A percentile compares a stretch with the other conserved stretches of the same genome.
These are phyloP conservation scores for Macrolepiota albuminosa DNA, from an alignment of 768 basidiomycete genomes.

Conservation along the genomic window DNA sequence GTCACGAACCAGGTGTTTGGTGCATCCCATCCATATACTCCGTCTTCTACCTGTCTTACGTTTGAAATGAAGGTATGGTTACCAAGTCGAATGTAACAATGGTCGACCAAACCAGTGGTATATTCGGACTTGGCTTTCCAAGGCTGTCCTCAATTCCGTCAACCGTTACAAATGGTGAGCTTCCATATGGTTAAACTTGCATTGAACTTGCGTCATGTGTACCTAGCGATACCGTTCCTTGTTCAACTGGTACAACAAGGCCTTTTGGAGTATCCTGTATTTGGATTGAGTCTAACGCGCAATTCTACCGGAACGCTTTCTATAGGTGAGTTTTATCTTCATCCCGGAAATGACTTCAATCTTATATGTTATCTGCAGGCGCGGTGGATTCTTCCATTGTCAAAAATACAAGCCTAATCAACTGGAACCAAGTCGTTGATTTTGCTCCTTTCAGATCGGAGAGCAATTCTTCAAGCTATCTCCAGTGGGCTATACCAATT, in stretches of 20 bases:
- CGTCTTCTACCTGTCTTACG: not conserved
- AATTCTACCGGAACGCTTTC: constrained; percentile 60
- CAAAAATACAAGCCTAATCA: constrained; percentile 49
- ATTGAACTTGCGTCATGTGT: not conserved
- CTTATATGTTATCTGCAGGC: constrained; percentile 34
- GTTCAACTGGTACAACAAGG: constrained; percentile 58
- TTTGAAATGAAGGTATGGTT: constrained; percentile 43
- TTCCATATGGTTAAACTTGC: not conserved
- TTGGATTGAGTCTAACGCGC: constrained; percentile 62
- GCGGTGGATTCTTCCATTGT: constrained; percentile 73
- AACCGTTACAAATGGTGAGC: constrained; percentile 41
- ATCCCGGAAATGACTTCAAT: not conserved
- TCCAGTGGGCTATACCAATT: constrained; percentile 71
- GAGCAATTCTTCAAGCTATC: constrained; percentile 60
- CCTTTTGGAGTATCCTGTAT: constrained; percentile 66
- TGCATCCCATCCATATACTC: constrained; percentile 23
- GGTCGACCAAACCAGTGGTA: constrained; percentile 59
- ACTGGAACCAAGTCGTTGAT: constrained; percentile 72
- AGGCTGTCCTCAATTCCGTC: constrained; percentile 59
- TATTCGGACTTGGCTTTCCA: constrained; percentile 74
- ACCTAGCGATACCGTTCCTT: constrained; percentile 66
- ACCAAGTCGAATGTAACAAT: constrained; percentile 60
- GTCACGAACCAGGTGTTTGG: constrained; percentile 63
- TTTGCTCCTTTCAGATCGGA: constrained; percentile 61
- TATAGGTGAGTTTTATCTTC: constrained; percentile 40